These are phyloP conservation scores for Macaranga tanarius DNA, from an alignment of 441 rosid genomes.

Conservation along the genomic window DNA sequence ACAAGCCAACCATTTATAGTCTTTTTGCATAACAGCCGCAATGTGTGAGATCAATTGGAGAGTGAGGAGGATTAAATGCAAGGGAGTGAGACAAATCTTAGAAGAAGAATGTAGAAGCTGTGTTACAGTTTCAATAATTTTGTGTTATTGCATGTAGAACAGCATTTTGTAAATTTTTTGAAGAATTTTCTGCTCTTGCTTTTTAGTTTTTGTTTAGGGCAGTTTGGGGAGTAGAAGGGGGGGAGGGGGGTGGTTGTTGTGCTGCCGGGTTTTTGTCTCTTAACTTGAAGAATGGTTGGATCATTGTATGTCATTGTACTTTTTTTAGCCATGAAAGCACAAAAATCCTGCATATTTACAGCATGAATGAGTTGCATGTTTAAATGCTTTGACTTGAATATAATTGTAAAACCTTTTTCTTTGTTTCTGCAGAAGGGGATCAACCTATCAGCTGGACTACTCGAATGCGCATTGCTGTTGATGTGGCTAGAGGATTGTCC, in stretches of 20 bases:
- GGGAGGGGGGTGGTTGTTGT: too few species aligned
- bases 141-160: not conserved
- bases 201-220: too few species aligned
- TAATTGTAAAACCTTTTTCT: not conserved
- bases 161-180: not conserved
- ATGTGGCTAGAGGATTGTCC: slow-evolving; percentile 71
- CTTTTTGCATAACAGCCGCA: not conserved
- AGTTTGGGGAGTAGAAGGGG: too few species aligned
- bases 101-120: not conserved
- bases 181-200: not conserved
- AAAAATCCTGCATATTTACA: not conserved
- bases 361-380: not conserved
- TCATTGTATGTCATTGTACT: not conserved
- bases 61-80: not conserved
- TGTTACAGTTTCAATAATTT: too few species aligned
- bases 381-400: not conserved
- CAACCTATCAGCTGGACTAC: slow-evolving; percentile 69
- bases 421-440: slow-evolving; percentile 48
- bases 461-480: slow-evolving; percentile 61
- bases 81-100: not conserved
- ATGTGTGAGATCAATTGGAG: not conserved
- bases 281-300: not conserved
- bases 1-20: not conserved
- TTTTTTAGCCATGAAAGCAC: not conserved
- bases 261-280: too few species aligned